phyloP scores from a whole-genome alignment of 305 asterid species.

The Fraxinus ornus region DNA sequence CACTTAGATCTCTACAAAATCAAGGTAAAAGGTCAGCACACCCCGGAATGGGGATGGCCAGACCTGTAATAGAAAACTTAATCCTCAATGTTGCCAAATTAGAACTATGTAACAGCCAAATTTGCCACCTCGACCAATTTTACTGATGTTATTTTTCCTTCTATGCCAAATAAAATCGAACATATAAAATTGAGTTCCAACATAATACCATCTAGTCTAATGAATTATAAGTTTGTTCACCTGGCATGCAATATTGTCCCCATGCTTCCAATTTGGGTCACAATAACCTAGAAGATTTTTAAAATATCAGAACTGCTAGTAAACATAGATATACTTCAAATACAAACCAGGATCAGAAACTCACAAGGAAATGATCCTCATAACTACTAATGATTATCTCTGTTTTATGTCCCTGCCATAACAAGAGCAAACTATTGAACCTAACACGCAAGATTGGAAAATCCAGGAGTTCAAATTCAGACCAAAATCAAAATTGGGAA shows the following conservation, averaged over 20 bases:
- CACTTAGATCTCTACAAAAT: neutral
- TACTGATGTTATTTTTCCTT: neutral
- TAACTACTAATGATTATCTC: slow-evolving; percentile 75
- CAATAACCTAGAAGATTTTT: slow-evolving; percentile 56
- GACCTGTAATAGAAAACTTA: neutral
- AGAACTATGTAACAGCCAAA: neutral
- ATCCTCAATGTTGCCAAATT: neutral
- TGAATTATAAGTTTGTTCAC: slow-evolving; percentile 29
- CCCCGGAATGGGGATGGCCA: neutral
- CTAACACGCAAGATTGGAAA: neutral
- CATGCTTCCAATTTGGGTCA: slow-evolving; percentile 94
- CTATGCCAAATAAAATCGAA: slow-evolving; percentile 1
- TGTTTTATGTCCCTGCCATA: slow-evolving; percentile 64
- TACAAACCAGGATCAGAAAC: slow-evolving; percentile 16
- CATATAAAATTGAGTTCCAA: neutral
- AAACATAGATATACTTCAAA: neutral
- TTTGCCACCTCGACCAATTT: neutral
- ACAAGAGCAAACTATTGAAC: neutral
- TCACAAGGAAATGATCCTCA: slow-evolving; percentile 79
- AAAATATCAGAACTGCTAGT: neutral
- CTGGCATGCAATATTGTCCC: slow-evolving; percentile 90
- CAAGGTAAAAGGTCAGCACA: neutral
- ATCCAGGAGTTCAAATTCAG: neutral
- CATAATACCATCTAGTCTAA: neutral
- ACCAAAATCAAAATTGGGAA: neutral